A percentile compares a stretch with the other conserved stretches of the same genome.
Evolutionary conservation across 306 rosid genomes (phyloP).

Genomic region (Prunus campanulata): DNA sequence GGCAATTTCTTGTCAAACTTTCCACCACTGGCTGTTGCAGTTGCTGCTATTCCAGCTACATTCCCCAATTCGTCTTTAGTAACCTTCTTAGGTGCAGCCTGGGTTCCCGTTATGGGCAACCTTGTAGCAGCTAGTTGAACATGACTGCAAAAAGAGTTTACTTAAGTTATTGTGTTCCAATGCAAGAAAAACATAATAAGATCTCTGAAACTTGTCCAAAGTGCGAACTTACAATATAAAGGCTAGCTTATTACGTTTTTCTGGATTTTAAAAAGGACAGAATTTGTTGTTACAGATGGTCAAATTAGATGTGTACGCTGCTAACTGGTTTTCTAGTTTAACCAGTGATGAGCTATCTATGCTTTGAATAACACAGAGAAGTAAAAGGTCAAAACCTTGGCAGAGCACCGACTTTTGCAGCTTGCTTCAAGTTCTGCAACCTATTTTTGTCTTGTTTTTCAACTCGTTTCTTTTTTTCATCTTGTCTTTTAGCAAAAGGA

Average conservation of each 20-base stretch:
- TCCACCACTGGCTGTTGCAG: constrained; percentile 94
- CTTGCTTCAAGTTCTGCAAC: constrained; percentile 72
- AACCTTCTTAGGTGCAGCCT: constrained; percentile 64
- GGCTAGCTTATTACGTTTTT: background rate
- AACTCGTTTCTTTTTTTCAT: constrained; percentile 63
- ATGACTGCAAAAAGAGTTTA: constrained; percentile 54
- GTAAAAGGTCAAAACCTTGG: constrained; percentile 61
- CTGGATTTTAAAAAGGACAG: background rate
- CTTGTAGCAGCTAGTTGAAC: constrained; percentile 86
- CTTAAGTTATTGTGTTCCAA: background rate
- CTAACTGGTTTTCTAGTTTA: background rate
- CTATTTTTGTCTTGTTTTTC: constrained; percentile 79
- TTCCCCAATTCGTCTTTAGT: constrained; percentile 70
- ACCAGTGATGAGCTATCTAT: background rate
- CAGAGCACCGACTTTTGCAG: constrained; percentile 79
- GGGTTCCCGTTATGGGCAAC: constrained; percentile 92
- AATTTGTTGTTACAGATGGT: background rate
- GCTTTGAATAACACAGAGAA: constrained; percentile 10
- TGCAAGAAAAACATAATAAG: background rate
- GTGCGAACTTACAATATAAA: background rate
- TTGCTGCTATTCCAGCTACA: constrained; percentile 87
- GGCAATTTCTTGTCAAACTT: constrained; percentile 86
- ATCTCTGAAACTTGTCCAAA: background rate
- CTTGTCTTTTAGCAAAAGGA: constrained; percentile 81
- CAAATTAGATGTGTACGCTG: background rate